Evolutionary conservation across 768 basidiomycete genomes (phyloP).

Genomic region (Daedaleopsis nitida): DNA sequence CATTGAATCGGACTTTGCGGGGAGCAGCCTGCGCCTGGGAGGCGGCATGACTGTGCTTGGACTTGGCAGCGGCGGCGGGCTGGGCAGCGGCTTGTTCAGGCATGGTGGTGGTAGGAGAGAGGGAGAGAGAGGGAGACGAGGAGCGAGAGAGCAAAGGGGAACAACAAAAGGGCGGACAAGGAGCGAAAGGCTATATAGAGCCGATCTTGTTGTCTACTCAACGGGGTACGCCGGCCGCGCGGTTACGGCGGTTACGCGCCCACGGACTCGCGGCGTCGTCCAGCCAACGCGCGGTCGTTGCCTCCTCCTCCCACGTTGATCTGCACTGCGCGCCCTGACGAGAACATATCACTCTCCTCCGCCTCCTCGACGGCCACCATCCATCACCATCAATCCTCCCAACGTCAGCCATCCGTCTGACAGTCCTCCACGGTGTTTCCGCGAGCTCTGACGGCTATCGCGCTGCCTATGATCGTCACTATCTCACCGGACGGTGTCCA

Average conservation of each 20-base stretch:
- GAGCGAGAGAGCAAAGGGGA: slow-evolving; percentile 1
- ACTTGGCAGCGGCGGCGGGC: slow-evolving; percentile 28
- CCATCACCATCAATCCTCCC: neutral
- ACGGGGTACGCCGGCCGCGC: slow-evolving; percentile 11
- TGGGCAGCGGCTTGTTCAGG: slow-evolving; percentile 25
- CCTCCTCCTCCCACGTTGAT: slow-evolving; percentile 11
- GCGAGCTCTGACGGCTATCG: neutral
- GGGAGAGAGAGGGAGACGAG: neutral
- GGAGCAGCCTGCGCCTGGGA: slow-evolving; percentile 57
- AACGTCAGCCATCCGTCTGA: neutral
- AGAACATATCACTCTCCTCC: neutral
- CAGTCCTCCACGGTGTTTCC: neutral
- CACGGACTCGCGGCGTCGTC: neutral
- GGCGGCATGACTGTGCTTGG: slow-evolving; percentile 50
- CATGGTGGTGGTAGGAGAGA: slow-evolving; percentile 16
- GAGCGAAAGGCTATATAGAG: slow-evolving; percentile 15
- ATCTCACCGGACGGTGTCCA: neutral
- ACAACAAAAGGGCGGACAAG: slow-evolving; percentile 9
- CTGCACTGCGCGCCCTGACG: slow-evolving; percentile 10
- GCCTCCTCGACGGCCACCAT: neutral
- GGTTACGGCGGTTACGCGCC: slow-evolving; percentile 2
- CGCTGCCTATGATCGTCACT: neutral
- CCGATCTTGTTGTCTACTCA: slow-evolving; percentile 18
- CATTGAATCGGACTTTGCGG: slow-evolving; percentile 87
- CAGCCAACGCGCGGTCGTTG: neutral